These are phyloP conservation scores for Datisca glomerata DNA, from an alignment of 306 rosid species.

Conservation along the genomic window DNA sequence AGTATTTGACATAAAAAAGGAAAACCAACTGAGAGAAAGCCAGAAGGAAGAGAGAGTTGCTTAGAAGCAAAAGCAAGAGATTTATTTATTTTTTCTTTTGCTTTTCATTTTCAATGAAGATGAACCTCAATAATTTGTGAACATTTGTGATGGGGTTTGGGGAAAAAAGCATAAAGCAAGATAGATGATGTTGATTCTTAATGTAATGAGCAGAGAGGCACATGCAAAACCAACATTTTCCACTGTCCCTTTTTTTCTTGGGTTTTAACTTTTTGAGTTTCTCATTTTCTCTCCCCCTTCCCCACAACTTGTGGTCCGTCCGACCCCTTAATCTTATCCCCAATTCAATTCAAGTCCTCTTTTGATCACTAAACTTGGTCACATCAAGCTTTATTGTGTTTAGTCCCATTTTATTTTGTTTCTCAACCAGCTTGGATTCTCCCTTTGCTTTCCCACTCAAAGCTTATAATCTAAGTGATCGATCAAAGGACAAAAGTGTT, in stretches of 20 bases:
- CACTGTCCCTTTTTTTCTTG: constrained; percentile 15
- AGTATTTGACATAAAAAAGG: constrained; percentile 32
- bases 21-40: constrained; percentile 9
- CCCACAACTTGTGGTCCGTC: constrained; percentile 77
- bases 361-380: constrained; percentile 52
- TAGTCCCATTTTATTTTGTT: constrained; percentile 16
- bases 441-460: constrained; percentile 17
- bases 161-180: constrained; percentile 40
- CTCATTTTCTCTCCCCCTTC: constrained; percentile 4
- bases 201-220: constrained; percentile 57
- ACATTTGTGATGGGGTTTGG: constrained; percentile 14
- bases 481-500: constrained; percentile 32
- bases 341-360: constrained; percentile 27
- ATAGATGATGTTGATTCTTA: constrained; percentile 46
- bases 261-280: constrained; percentile 1
- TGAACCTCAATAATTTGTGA: constrained; percentile 70
- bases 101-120: constrained; percentile 39
- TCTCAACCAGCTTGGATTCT: constrained; percentile 19
- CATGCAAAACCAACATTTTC: constrained; percentile 57
- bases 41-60: constrained; percentile 23
- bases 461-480: too few relatives aligned
- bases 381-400: constrained; percentile 39
- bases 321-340: constrained; percentile 43
- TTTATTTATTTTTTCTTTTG: too few relatives aligned
- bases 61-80: constrained; percentile 20